Evolutionary conservation across 2,329 filamentous ascomycete species (phyloP), one percentile per base, ranked within the genome.

Genomic region (Aspergillus pseudonomiae): DNA sequence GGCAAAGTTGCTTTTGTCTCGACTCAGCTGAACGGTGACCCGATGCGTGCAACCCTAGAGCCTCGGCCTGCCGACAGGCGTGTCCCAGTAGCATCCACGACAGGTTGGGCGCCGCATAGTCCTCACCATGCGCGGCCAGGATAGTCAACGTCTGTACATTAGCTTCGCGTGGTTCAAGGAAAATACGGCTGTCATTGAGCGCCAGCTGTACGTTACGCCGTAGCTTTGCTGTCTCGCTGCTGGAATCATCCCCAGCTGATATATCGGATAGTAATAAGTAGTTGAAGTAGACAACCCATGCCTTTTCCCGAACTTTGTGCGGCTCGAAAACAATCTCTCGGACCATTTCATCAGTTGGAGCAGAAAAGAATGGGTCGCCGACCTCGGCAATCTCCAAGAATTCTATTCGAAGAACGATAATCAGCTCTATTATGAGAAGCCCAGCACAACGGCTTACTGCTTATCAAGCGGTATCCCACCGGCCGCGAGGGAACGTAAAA

Each of bases 31-130:
- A 12, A 21, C 48, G 39, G 14, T 41, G 24, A 30, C 19, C 24
- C 2, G 21, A 26, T 24, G 12, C 24, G 39, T 67, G 64, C 2
- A 66, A 34, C 1, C 60, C 62, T 14, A 66, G 57, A 30, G 64
- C 66, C 43, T 67, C 64, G 9, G 66, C 66, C 45, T 66, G 66
- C 4, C 62, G 62, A 28, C 66, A 67, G 28, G 66, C 64, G 54
- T 66, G 64, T 19, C 64, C 64, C 12, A 67, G 36, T 21, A 67
- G 21, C 60, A 67, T 64, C 66, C 62, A 67, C 19, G 66, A 67
- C 6, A 61, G 41, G 28, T 66, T 67, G 11, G 66, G 66, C 3
- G 66, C 45, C 30, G 66, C 64, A 45, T 61, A 67, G 26, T 67
- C 64, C 39, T 67, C 66, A 11, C 66, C 64, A 46, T 67, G 66